Percentiles rank a stretch among this genome's conserved stretches.
phyloP scores from a whole-genome alignment of 2,329 filamentous ascomycete genomes.

The Seiridium cupressi region DNA sequence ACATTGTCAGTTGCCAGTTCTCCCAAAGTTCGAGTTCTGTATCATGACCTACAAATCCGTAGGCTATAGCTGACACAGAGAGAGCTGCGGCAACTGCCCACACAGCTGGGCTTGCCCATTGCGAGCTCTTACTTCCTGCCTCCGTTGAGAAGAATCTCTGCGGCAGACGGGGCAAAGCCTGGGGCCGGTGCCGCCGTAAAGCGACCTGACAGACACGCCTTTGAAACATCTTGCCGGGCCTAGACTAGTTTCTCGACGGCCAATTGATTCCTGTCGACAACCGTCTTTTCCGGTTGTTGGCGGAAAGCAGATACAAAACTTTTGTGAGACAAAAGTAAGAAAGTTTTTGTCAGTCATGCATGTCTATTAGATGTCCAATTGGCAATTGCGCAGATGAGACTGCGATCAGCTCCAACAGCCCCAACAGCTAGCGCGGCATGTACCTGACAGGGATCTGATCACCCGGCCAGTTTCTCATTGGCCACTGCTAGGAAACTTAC shows the following conservation, averaged over 20 bases:
- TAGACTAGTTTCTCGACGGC: background rate
- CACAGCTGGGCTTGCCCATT: background rate
- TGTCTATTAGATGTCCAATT: background rate
- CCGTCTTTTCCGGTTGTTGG: background rate
- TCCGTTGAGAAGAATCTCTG: conserved; percentile 1
- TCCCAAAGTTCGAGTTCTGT: background rate
- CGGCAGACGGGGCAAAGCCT: background rate
- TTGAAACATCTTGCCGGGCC: conserved; percentile 2
- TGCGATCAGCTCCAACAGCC: background rate
- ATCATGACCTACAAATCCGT: conserved; percentile 6
- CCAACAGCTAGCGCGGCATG: background rate
- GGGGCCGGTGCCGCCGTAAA: background rate
- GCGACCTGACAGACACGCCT: conserved; percentile 5
- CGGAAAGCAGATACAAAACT: background rate
- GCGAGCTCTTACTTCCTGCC: background rate
- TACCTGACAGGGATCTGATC: background rate
- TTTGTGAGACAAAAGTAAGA: background rate
- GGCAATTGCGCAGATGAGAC: background rate
- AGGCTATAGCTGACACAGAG: conserved; percentile 6
- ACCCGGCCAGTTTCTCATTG: background rate
- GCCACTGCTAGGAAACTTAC: background rate
- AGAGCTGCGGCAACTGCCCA: conserved; percentile 7
- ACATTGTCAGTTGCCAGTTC: conserved; percentile 1
- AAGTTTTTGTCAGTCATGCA: background rate
- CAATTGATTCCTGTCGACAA: background rate